phyloP scores from a whole-genome alignment of 768 basidiomycete genomes.

The Pilatotrama ljubarskyi region DNA sequence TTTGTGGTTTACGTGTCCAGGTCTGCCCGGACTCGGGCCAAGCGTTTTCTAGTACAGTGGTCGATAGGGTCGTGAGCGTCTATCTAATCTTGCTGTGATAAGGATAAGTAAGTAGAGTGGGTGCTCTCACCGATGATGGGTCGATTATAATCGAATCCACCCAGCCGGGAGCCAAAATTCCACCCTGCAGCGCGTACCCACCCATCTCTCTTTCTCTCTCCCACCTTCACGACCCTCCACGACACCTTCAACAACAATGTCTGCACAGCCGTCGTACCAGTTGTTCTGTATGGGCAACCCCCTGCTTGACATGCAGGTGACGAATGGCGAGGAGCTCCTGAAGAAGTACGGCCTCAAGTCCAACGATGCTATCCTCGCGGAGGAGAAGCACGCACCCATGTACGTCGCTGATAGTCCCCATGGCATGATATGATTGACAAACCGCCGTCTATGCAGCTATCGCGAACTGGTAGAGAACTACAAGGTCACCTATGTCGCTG shows the following conservation, averaged over 20 bases:
- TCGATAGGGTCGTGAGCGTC: background rate
- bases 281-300: slow-evolving; percentile 96
- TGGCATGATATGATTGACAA: background rate
- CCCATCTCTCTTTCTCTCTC: background rate
- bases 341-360: slow-evolving; percentile 89
- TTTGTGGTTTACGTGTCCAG: too few species aligned
- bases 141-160: slow-evolving; percentile 1
- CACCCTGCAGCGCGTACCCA: background rate
- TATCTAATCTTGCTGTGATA: slow-evolving; percentile 4
- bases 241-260: slow-evolving; percentile 31
- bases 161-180: slow-evolving; percentile 3
- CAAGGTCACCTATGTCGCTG: slow-evolving; percentile 88
- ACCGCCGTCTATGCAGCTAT: slow-evolving; percentile 56
- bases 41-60: too few species aligned
- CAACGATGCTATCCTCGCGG: slow-evolving; percentile 95
- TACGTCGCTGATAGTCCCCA: slow-evolving; percentile 38
- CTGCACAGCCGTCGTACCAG: slow-evolving; percentile 49
- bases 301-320: slow-evolving; percentile 94
- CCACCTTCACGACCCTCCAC: slow-evolving; percentile 5
- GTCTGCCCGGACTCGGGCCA: too few species aligned
- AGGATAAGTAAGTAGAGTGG: background rate
- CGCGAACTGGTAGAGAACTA: slow-evolving; percentile 79
- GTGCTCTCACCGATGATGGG: slow-evolving; percentile 5
- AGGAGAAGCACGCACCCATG: slow-evolving; percentile 87
- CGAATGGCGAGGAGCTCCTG: slow-evolving; percentile 78